Base-by-base conservation (phyloP, 192 early-diverging fungal genomes). In the Allomyces arbusculus region DNA sequence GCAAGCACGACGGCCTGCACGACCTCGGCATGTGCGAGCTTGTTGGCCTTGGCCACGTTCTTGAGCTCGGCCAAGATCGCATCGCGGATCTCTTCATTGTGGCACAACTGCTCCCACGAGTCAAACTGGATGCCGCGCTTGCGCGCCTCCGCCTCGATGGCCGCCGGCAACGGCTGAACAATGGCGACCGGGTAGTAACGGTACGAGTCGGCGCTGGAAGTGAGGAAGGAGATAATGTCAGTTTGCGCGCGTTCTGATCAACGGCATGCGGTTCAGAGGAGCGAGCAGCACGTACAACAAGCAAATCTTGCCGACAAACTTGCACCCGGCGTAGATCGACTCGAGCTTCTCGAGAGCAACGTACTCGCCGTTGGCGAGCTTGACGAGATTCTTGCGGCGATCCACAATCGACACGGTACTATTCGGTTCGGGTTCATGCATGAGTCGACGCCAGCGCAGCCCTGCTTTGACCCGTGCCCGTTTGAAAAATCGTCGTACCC, bases 311-410 rank as follows among this genome's bases (percentile, higher is more conserved):
- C 79, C 76, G 58, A 94, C 88, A 65, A 78, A 82, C 26, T 75
- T 44, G n/a, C 80, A 82, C 55, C 77, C 80, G 72, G 87, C 85
- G 83, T 97, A 97, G 10, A 88, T 80, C 14, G 89, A 82, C 75
- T 97, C 95, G 25, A 97, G 77, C 71, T 91, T 90, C 74, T 97
- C 95, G 45, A 97, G 74, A 23, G 95, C 95, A 74, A 97, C 86
- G 75, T 88, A 91, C 76, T 94, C 92, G 69, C 91, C 94, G 71
- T 90, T 80, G 8, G 84, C 78, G 68, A 93, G 79, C 74, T 95
- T 97, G 67, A 97, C 87, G 64, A 97, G 81, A 74, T 95, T 97
- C 82, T 91, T 91, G 69, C 83, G 87, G 63, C 94, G 82, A 73
- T 97, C 94, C 71, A 97, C 90, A 63, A 97, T 84, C 20, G 77